phyloP scores from a whole-genome alignment of 1,284 basidiomycete species.

The Pseudozyma pruni region DNA sequence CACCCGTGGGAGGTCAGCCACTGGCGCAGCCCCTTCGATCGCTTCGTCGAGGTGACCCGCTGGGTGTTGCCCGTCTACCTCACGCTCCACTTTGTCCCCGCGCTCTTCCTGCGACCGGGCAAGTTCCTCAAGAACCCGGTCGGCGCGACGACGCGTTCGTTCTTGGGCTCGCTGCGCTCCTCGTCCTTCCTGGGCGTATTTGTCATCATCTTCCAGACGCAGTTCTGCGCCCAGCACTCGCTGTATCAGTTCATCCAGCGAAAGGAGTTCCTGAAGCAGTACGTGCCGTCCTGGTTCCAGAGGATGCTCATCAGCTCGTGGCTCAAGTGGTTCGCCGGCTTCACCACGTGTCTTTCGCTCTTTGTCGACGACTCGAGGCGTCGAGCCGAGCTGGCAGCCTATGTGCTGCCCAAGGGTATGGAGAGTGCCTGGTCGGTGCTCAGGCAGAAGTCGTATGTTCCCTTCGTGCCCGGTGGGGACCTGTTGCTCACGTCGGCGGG shows the following conservation, averaged over 20 bases:
- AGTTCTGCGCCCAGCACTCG: slow-evolving; percentile 80
- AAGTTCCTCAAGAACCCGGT: slow-evolving; percentile 59
- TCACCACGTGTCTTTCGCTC: slow-evolving; percentile 80
- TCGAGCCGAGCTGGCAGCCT: slow-evolving; percentile 89
- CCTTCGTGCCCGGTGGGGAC: slow-evolving; percentile 75
- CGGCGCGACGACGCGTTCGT: slow-evolving; percentile 70
- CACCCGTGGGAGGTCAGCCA: slow-evolving; percentile 85
- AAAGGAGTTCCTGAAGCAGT: slow-evolving; percentile 20
- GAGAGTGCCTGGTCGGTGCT: slow-evolving; percentile 79
- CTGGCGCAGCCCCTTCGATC: slow-evolving; percentile 75
- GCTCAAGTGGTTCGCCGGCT: slow-evolving; percentile 77
- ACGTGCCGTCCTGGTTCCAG: slow-evolving; percentile 71
- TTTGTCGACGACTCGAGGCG: slow-evolving; percentile 87
- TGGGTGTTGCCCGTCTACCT: slow-evolving; percentile 84
- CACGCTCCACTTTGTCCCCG: slow-evolving; percentile 87
- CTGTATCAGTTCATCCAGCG: slow-evolving; percentile 69
- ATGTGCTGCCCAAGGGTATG: slow-evolving; percentile 86
- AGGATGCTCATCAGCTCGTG: slow-evolving; percentile 76
- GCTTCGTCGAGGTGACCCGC: slow-evolving; percentile 82
- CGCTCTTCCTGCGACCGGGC: slow-evolving; percentile 64
- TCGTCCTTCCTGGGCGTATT: slow-evolving; percentile 89
- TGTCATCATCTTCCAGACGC: slow-evolving; percentile 85
- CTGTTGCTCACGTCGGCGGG: slow-evolving; percentile 76
- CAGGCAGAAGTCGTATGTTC: slow-evolving; percentile 80
- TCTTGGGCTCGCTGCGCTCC: slow-evolving; percentile 81